phyloP scores from a whole-genome alignment of 139 green algal species.

The Chlorella sp. region DNA sequence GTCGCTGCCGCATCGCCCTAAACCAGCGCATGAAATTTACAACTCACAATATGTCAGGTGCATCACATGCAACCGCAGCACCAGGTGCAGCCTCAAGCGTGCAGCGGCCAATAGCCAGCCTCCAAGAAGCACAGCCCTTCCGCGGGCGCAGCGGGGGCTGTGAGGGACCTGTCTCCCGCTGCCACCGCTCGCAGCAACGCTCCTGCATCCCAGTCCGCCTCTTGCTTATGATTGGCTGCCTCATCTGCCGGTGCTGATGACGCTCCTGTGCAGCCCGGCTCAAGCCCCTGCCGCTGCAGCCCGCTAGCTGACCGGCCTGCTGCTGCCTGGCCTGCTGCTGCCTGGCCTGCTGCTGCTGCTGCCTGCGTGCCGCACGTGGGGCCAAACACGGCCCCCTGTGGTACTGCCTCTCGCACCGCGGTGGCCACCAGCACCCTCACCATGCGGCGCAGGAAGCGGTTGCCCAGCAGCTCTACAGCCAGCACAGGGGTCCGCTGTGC shows the following conservation, averaged over 20 bases:
- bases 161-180: neutral
- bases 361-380: neutral
- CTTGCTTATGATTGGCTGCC: too few relatives aligned
- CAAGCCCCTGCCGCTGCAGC: neutral
- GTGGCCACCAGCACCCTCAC: conserved; percentile 32
- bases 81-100: neutral
- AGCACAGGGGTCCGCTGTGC: neutral
- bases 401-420: conserved; percentile 6
- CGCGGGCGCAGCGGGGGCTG: neutral
- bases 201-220: neutral
- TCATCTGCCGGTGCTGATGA: neutral
- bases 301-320: too few relatives aligned
- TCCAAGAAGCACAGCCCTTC: conserved; percentile 24
- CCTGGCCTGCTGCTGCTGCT: neutral
- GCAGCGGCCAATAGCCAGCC: conserved; percentile 9
- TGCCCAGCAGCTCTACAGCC: conserved; percentile 2
- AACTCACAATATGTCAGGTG: too few relatives aligned
- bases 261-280: too few relatives aligned
- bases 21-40: too few relatives aligned
- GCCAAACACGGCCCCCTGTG: neutral
- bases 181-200: conserved; percentile 1
- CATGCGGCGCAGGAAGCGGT: conserved; percentile 28
- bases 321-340: neutral
- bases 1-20: too few relatives aligned
- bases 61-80: too few relatives aligned